phyloP scores from a whole-genome alignment of 306 rosid species.

The cucumber (Cucumis sativus) region Cucumber_9930_V3 NC_026655.2:9590001-9590500 shows the following conservation, averaged over 20 bases:
- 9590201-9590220: not conserved
- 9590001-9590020: conserved; percentile 45
- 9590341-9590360: no score
- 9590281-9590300: not conserved
- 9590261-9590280: not conserved
- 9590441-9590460: no score
- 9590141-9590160: not conserved
- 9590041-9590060: not conserved
- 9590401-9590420: no score
- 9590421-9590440: no score
- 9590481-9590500: no score
- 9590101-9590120: not conserved
- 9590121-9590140: not conserved
- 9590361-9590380: no score
- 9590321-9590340: not conserved
- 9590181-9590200: not conserved
- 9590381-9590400: no score
- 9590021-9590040: conserved; percentile 30
- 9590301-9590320: not conserved
- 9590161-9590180: not conserved
- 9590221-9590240: not conserved
- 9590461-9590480: no score
- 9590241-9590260: not conserved
- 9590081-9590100: not conserved
- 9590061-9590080: not conserved